Percentiles rank a stretch among this genome's conserved stretches.
Evolutionary conservation across 1,284 basidiomycete genomes (phyloP).

Genomic region (Trichosporon faecale): DNA sequence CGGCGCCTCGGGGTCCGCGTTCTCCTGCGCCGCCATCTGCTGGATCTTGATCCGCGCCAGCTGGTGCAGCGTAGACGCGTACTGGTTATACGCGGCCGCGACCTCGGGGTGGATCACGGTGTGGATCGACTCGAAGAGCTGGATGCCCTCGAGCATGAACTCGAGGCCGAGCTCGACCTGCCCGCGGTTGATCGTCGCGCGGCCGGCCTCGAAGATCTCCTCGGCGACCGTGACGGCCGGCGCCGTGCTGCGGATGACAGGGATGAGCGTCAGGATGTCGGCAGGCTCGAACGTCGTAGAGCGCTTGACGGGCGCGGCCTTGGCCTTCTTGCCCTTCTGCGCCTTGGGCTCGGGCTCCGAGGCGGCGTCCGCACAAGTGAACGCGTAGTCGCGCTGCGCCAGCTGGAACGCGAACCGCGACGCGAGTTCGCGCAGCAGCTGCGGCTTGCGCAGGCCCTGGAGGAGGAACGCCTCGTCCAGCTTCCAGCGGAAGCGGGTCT

Average conservation of each 20-base stretch:
- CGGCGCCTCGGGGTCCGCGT: conserved; percentile 45
- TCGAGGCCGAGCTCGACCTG: conserved; percentile 56
- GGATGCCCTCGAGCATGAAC: conserved; percentile 57
- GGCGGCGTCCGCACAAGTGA: conserved; percentile 38
- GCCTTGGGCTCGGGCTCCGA: conserved; percentile 27
- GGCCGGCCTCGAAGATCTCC: conserved; percentile 58
- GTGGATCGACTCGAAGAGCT: conserved; percentile 59
- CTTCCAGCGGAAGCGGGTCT: conserved; percentile 56
- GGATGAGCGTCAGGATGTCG: conserved; percentile 57
- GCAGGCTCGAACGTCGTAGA: conserved; percentile 55
- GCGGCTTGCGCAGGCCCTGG: conserved; percentile 49
- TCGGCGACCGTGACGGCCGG: conserved; percentile 56
- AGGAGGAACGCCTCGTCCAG: conserved; percentile 52
- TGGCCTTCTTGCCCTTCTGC: conserved; percentile 49
- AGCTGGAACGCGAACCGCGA: conserved; percentile 58
- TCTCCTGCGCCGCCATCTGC: conserved; percentile 42
- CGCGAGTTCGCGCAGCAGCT: conserved; percentile 57
- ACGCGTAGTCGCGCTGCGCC: conserved; percentile 55
- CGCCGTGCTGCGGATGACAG: conserved; percentile 57
- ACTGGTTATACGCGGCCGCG: conserved; percentile 56
- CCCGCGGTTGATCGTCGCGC: conserved; percentile 56
- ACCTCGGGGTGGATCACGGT: conserved; percentile 60
- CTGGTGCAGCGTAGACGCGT: conserved; percentile 55
- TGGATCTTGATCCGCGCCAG: conserved; percentile 51
- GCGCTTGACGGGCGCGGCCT: conserved; percentile 20